Evolutionary conservation across 345 rosid genomes (phyloP).

Genomic region (Populus deltoides): DNA sequence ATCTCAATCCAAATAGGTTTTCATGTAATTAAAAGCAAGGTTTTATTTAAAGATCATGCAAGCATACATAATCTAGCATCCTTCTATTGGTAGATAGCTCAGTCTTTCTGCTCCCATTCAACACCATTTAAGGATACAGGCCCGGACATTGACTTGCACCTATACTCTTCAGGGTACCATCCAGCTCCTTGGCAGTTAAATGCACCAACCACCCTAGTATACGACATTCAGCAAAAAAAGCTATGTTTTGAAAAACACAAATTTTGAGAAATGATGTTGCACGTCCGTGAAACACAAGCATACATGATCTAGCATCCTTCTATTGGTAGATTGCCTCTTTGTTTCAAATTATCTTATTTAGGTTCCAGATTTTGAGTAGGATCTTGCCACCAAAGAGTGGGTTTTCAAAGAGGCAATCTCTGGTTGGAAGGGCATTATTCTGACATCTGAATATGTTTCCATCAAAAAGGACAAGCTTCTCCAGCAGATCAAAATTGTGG

Average conservation of each 20-base stretch:
- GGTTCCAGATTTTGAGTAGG: background rate
- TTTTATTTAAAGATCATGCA: too few species aligned
- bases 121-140: background rate
- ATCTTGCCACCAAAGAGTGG: conserved; percentile 11
- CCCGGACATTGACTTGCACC: conserved; percentile 7
- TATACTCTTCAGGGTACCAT: conserved; percentile 19
- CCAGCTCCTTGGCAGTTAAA: conserved; percentile 37
- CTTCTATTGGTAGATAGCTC: background rate
- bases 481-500: conserved; percentile 32
- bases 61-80: too few species aligned
- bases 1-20: too few species aligned
- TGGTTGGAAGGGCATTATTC: conserved; percentile 28
- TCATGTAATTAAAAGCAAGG: too few species aligned
- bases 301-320: too few species aligned
- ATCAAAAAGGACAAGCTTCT: conserved; percentile 25
- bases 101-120: conserved; percentile 15
- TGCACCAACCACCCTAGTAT: conserved; percentile 22
- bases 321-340: too few species aligned
- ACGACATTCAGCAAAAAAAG: background rate
- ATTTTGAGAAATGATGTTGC: background rate
- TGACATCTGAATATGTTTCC: conserved; percentile 26
- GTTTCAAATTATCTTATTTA: background rate
- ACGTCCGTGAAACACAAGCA: too few species aligned
- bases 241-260: conserved; percentile 10
- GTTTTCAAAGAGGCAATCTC: conserved; percentile 21